Conservation (phyloP, 1,284 basidiomycete genomes). For the Anthracocystis panici-leucophaei region DNA sequence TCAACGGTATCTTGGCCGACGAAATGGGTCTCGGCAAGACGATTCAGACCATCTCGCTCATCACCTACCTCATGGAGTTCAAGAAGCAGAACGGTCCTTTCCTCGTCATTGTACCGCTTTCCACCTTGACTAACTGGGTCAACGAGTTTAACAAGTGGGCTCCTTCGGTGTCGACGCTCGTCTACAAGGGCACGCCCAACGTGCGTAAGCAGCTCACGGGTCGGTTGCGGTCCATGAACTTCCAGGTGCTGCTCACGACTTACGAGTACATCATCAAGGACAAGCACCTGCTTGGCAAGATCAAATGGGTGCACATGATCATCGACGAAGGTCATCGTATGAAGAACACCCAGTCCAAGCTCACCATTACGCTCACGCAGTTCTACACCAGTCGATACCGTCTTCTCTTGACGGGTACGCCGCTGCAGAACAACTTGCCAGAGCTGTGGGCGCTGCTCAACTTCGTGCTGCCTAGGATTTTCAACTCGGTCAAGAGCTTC, state of each 20-base stretch:
- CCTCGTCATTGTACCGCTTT: conserved; percentile 69
- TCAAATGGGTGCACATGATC: conserved; percentile 70
- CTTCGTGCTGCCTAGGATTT: conserved; percentile 97
- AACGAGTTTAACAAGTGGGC: conserved; percentile 70
- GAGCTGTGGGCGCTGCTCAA: conserved; percentile 98
- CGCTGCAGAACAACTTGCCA: conserved; percentile 97
- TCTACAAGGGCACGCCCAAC: conserved; percentile 69
- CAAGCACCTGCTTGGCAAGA: conserved; percentile 69
- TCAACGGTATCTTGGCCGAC: conserved; percentile 69
- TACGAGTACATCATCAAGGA: conserved; percentile 71
- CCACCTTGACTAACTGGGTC: conserved; percentile 69
- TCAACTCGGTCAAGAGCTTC: conserved; percentile 99
- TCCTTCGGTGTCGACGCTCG: conserved; percentile 63
- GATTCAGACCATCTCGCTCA: conserved; percentile 69
- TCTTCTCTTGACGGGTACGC: conserved; percentile 96
- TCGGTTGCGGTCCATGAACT: conserved; percentile 63
- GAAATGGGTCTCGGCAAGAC: conserved; percentile 70
- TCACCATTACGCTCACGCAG: conserved; percentile 90
- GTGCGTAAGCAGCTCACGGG: conserved; percentile 64
- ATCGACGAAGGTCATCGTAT: conserved; percentile 86
- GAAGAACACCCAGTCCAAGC: conserved; percentile 98
- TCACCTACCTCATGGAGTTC: conserved; percentile 69
- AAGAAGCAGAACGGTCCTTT: conserved; percentile 69
- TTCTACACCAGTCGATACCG: conserved; percentile 94
- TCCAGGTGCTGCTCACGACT: conserved; percentile 68